Percentiles rank a stretch among this genome's conserved stretches.
phyloP scores from a whole-genome alignment of 768 basidiomycete genomes.

The Antrodiella citrinella region DNA sequence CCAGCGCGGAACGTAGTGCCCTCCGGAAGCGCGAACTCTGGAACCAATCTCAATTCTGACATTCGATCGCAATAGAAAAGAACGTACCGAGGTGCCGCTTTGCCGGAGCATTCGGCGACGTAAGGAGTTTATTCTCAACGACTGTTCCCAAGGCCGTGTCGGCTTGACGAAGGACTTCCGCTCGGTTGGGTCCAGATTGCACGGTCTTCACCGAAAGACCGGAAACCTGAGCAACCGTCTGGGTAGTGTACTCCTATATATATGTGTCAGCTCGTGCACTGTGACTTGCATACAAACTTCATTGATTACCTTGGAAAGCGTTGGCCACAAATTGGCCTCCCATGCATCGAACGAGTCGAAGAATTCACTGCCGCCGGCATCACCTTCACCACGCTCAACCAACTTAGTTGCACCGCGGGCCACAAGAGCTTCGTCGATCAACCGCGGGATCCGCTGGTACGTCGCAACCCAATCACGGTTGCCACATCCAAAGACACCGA shows the following conservation, averaged over 20 bases:
- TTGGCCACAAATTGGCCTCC: slow-evolving; percentile 30
- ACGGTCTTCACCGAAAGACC: slow-evolving; percentile 25
- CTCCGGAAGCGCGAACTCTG: slow-evolving; percentile 34
- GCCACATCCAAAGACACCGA: slow-evolving; percentile 41
- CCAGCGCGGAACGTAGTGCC: slow-evolving; percentile 31
- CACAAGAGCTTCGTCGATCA: slow-evolving; percentile 28
- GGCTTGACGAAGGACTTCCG: slow-evolving; percentile 27
- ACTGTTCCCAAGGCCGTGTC: slow-evolving; percentile 32
- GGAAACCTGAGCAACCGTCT: background rate
- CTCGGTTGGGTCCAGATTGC: slow-evolving; percentile 26
- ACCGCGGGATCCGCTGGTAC: slow-evolving; percentile 36
- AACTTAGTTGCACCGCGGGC: slow-evolving; percentile 29
- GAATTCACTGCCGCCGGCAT: slow-evolving; percentile 33
- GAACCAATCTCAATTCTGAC: background rate
- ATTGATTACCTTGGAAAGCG: slow-evolving; percentile 23
- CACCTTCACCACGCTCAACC: slow-evolving; percentile 31
- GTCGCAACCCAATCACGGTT: slow-evolving; percentile 42
- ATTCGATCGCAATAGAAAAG: too few species aligned
- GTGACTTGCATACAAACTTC: background rate
- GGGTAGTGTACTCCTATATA: background rate
- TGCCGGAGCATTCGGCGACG: slow-evolving; percentile 22
- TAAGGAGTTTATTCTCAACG: slow-evolving; percentile 28
- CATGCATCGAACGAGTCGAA: slow-evolving; percentile 40
- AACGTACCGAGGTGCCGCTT: slow-evolving; percentile 32
- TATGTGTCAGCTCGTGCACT: background rate